Evolutionary conservation across 1,139 yeast genomes (phyloP), one percentile per base, ranked within the genome.

Genomic region (Yamadazyma siamensis): DNA sequence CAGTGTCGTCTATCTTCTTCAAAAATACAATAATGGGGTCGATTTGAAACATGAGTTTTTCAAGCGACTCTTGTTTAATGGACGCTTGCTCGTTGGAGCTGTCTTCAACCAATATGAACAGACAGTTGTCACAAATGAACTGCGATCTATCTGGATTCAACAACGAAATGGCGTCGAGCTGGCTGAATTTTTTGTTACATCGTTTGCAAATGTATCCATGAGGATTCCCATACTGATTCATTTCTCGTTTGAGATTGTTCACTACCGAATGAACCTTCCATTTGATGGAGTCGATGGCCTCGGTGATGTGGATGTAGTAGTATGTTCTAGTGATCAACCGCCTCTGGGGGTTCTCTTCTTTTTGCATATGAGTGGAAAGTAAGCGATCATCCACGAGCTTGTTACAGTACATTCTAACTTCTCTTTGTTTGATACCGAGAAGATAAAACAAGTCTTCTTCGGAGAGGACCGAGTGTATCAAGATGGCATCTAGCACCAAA

Each of bases 201-300:
- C 83, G 64, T 3, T 95, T 91, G 55, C 99, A 91, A 30, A 85
- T 72, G 52, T 85, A 91, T 1, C 97, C 98, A 49, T 89, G 95
- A 1, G 97, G 95, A 43, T 87, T 91, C 14, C 91, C 82, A 48
- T 82, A 86, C 43, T 76, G 77, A 22, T 68, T 80, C 65, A 91
- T 75, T 50, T 88, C 95, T 41, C 83, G 86, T 52, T 86, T 86
- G 36, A 89, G 68, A 35, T 70, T 59, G 44, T 80, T 81, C 10
- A 87, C 97, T 24, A 94, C 72, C 26, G 85, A 75, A 53, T 91
- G 96, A 39, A 91, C 86, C 52, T 89, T 88, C 97, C 96, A 94
- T 58, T 94, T 91, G 52, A 91, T 80, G 11, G 96, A 79, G 59
- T 91, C 98, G 27, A 94, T 85, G 1, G 97, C 95, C 52, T 88